phyloP scores from a whole-genome alignment of 345 rosid species.

The Eucalyptus sideroxylon region DNA sequence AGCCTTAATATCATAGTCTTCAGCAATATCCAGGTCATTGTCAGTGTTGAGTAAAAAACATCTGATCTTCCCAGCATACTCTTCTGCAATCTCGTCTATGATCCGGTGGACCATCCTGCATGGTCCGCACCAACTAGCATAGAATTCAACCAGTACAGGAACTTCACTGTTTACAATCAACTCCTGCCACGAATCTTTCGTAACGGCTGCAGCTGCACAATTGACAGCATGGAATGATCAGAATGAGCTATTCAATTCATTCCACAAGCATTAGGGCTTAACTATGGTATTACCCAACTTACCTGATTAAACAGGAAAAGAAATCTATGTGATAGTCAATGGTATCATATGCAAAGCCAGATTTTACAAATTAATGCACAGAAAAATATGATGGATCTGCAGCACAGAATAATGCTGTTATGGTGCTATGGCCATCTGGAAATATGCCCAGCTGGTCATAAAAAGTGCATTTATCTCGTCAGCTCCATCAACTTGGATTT shows the following conservation, averaged over 20 bases:
- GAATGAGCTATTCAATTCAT: neutral
- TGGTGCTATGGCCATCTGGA: neutral
- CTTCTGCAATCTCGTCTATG: constrained; percentile 74
- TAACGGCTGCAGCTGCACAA: constrained; percentile 47
- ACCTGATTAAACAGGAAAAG: neutral
- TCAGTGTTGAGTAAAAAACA: constrained; percentile 74
- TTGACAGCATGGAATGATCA: neutral
- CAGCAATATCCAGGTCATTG: constrained; percentile 50
- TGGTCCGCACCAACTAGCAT: constrained; percentile 77
- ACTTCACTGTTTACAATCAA: constrained; percentile 46
- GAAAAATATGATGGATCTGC: neutral
- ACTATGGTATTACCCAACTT: neutral
- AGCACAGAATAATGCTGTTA: neutral
- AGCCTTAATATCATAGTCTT: constrained; percentile 76
- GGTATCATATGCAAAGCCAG: neutral
- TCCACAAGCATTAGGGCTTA: neutral
- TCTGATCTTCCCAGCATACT: constrained; percentile 59
- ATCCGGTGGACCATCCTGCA: constrained; percentile 47
- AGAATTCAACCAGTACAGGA: constrained; percentile 84
- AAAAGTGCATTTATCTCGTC: neutral
- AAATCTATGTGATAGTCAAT: neutral
- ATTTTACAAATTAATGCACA: neutral
- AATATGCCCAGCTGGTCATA: neutral
- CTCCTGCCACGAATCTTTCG: constrained; percentile 53
- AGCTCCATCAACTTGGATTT: neutral